Percentiles rank a stretch among this genome's conserved stretches.
These are phyloP conservation scores for Saccharomycopsis sp. DNA, from an alignment of 805 yeast genomes.

Conservation along the genomic window DNA sequence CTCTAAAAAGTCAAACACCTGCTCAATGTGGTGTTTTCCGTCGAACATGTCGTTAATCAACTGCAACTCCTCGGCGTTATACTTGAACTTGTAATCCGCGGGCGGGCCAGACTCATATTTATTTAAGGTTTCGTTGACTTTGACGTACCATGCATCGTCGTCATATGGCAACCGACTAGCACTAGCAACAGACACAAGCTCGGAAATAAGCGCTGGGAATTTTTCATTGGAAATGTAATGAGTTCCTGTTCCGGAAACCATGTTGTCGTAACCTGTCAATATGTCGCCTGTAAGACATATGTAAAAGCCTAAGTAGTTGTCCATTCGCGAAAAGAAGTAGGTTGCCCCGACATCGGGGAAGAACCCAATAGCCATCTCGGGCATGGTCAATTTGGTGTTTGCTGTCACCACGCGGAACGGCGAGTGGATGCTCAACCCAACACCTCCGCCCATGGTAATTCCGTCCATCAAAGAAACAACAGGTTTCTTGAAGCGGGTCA, in stretches of 20 bases:
- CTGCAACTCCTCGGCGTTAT: slow-evolving; percentile 46
- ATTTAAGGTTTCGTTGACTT: slow-evolving; percentile 56
- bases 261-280: slow-evolving; percentile 72
- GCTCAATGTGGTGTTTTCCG: slow-evolving; percentile 39
- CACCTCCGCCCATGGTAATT: slow-evolving; percentile 97
- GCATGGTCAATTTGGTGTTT: slow-evolving; percentile 89
- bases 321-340: slow-evolving; percentile 77
- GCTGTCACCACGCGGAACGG: slow-evolving; percentile 92
- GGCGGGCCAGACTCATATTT: slow-evolving; percentile 62
- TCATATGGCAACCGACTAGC: slow-evolving; percentile 12
- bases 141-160: slow-evolving; percentile 37
- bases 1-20: slow-evolving; percentile 47
- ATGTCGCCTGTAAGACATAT: slow-evolving; percentile 82
- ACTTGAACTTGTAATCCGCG: slow-evolving; percentile 51
- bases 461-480: slow-evolving; percentile 83
- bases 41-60: slow-evolving; percentile 58
- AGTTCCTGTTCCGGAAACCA: slow-evolving; percentile 79
- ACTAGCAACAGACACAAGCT: slow-evolving; percentile 40
- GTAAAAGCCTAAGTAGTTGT: slow-evolving; percentile 78
- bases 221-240: slow-evolving; percentile 73
- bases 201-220: slow-evolving; percentile 50
- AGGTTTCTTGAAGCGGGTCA: slow-evolving; percentile 71
- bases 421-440: slow-evolving; percentile 82
- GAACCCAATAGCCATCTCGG: slow-evolving; percentile 94
- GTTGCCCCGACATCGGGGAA: slow-evolving; percentile 95